Percentiles rank a stretch among this genome's conserved stretches.
phyloP scores from a whole-genome alignment of 2,329 filamentous ascomycete genomes.

The Bipolaris oryzae region DNA sequence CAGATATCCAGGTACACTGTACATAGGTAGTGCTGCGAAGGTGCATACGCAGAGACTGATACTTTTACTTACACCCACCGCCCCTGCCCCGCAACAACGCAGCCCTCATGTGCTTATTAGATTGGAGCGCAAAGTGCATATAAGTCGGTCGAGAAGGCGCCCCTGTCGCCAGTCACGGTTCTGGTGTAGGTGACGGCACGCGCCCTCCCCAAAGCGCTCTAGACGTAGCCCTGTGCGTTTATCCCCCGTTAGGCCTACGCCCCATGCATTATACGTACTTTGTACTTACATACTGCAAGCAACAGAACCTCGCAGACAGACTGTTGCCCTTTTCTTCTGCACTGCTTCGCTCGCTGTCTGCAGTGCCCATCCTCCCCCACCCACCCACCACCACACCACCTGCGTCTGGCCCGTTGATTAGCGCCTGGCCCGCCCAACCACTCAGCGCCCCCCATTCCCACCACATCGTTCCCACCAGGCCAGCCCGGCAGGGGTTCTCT shows the following conservation, averaged over 20 bases:
- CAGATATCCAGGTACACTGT: constrained; percentile 2
- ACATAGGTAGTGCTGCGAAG: no score
- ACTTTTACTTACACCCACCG: no score
- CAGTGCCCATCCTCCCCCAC: background rate
- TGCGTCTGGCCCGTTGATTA: constrained; percentile 13
- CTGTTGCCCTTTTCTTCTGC: constrained; percentile 6
- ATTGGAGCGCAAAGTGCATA: constrained; percentile 9
- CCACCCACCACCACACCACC: constrained; percentile 1
- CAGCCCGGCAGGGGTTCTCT: constrained; percentile 31
- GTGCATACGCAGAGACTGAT: no score
- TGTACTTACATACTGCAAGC: background rate
- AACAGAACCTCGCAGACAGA: constrained; percentile 10
- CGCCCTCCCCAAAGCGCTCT: constrained; percentile 17
- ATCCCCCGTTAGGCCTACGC: constrained; percentile 23
- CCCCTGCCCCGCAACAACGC: constrained; percentile 4
- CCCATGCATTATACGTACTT: constrained; percentile 9
- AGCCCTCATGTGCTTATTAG: background rate
- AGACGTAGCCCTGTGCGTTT: constrained; percentile 23
- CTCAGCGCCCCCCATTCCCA: constrained; percentile 18
- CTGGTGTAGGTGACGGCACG: constrained; percentile 13
- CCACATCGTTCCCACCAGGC: constrained; percentile 19
- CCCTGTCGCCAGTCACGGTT: constrained; percentile 17
- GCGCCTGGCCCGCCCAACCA: constrained; percentile 12
- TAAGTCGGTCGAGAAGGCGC: constrained; percentile 19
- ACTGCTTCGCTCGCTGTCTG: constrained; percentile 10